Base-by-base conservation (phyloP, 2,329 filamentous ascomycete species). In the Venturiaceae sp. region DNA sequence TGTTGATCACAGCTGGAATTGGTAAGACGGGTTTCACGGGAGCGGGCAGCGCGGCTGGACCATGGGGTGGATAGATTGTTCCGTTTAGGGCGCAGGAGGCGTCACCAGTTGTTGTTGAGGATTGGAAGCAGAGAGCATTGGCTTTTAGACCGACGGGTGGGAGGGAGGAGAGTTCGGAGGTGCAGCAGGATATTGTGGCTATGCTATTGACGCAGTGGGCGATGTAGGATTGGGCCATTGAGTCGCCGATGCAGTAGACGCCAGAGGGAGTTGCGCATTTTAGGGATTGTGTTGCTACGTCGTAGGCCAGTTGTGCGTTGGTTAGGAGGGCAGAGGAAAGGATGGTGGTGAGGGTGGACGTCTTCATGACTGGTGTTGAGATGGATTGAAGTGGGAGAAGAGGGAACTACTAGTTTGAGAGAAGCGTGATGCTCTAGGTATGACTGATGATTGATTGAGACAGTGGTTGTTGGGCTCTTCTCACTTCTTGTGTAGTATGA, bases 101-200 rank as follows among this genome's bases (percentile, higher is more conserved):
- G 2, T 62, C 64, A 21, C 74, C 74, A 53, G 69, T 71, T 0
- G 68, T 65, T 23, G 64, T 68, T 6, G 65, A 65, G 3, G 75
- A 74, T 64, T 74, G 72, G 13, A 74, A 72, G 2, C 77, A 75
- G 74, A 74, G 77, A 62, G 71, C 74, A 0, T 74, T 71, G 56
- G 75, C 74, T 0, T 59, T 66, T 2, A 64, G 72, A 32, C 68
- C 64, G 14, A 60, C 21, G 11, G 32, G 36, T 1, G 52, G 19
- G 30, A 39, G 52, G 3, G 52, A 39, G 16, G 36, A 36, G 52
- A 54, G 52, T 14, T 36, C 32, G 52, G 36, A 23, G 7, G 52
- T 39, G 52, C 32, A 39, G 52, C 66, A 76, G 37, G 63, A 65
- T 19, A 65, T 77, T 3, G 57, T 72, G 23, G 68, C 67, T 26